Evolutionary conservation across 768 basidiomycete species (phyloP).

Genomic region (Suillus subalutaceus): DNA sequence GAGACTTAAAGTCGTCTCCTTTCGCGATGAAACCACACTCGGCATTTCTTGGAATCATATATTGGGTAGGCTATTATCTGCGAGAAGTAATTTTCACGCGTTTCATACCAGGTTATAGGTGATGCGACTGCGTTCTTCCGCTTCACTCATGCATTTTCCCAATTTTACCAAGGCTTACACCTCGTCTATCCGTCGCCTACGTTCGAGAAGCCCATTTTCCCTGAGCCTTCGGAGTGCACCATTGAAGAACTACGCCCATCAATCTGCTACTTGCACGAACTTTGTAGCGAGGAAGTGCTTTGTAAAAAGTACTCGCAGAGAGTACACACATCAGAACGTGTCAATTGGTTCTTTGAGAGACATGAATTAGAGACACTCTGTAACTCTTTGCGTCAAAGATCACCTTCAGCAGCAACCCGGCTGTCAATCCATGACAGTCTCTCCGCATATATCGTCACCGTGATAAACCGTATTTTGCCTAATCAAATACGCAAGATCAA

Average conservation of each 20-base stretch:
- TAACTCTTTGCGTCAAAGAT: slow-evolving; percentile 11
- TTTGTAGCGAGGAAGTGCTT: slow-evolving; percentile 22
- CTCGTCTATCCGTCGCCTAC: slow-evolving; percentile 19
- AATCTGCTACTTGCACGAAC: slow-evolving; percentile 28
- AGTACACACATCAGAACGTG: slow-evolving; percentile 13
- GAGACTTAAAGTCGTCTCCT: slow-evolving; percentile 30
- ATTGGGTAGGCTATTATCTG: slow-evolving; percentile 25
- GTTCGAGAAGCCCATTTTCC: slow-evolving; percentile 28
- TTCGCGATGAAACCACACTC: slow-evolving; percentile 29
- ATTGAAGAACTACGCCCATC: slow-evolving; percentile 18
- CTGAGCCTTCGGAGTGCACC: slow-evolving; percentile 18
- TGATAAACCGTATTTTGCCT: slow-evolving; percentile 21
- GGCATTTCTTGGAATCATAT: slow-evolving; percentile 38
- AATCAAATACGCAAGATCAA: slow-evolving; percentile 23
- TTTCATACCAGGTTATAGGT: slow-evolving; percentile 19
- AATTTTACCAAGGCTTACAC: slow-evolving; percentile 28
- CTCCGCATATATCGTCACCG: slow-evolving; percentile 27
- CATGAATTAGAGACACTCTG: slow-evolving; percentile 20
- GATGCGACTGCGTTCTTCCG: slow-evolving; percentile 29
- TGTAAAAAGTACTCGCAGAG: slow-evolving; percentile 16
- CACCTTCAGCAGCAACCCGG: background rate
- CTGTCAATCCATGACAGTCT: slow-evolving; percentile 34
- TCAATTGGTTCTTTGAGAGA: slow-evolving; percentile 20
- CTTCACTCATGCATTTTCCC: slow-evolving; percentile 35
- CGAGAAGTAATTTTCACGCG: background rate